Evolutionary conservation across 2,329 filamentous ascomycete genomes (phyloP), one percentile per base, ranked within the genome.

Genomic region (Fusarium pseudograminearum): DNA sequence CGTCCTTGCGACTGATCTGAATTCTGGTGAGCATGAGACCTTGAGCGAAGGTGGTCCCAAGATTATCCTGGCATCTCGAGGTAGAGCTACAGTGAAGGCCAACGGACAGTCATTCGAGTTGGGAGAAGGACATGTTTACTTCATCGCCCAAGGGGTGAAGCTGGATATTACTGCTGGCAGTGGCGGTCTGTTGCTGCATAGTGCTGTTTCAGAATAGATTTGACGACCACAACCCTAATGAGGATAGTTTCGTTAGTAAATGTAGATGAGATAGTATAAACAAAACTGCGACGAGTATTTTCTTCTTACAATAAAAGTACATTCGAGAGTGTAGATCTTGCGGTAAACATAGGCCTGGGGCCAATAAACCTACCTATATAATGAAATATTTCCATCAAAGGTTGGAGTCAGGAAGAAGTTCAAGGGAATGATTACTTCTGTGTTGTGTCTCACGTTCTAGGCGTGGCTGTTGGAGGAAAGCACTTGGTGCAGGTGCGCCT

Each of bases 1-100:
- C 70, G 87, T 94, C 80, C 79, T 93, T 14, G 82, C 85, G 48
- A 89, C 86, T 3, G 83, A 84, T 22, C 73, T 94, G n/a, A 77
- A 76, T 5, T 77, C 78, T 0, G 87, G 85, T 1, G 88, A 92
- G 72, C 84, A 78, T 38, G 91, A 94, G 70, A 82, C 62, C 22
- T 50, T 74, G 42, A 56, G 60, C 18, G 71, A 71, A 44, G 67
- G 67, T 10, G 73, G 73, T 2, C 64, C 73, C 9, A 52, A 62
- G n/a, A 73, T 76, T 14, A 28, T 75, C 5, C 57, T 76, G 9
- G 72, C 69, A 7, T 70, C 74, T 4, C 64, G 56, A 36, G 74
- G 74, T 5, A 48, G 67, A 31, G 74, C 71, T 5, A 69, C 16
- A 18, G 28, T 76, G 2, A 58, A 67, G 28, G 67, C 63, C n/a